These are phyloP conservation scores for Apiotrichum gamsii DNA, from an alignment of 1,284 basidiomycete species.

Conservation along the genomic window DNA sequence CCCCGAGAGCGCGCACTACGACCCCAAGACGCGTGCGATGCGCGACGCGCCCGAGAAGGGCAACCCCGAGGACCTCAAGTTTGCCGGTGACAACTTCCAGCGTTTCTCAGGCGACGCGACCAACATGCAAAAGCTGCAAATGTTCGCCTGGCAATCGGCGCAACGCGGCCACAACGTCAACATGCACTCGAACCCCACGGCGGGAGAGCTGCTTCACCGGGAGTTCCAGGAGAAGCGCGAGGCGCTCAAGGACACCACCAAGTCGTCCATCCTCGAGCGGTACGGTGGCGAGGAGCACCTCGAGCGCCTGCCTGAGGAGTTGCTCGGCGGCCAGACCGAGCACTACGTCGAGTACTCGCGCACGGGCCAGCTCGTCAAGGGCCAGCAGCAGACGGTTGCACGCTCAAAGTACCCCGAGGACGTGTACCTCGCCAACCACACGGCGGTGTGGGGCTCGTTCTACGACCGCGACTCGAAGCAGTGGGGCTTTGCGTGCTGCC, in stretches of 20 bases:
- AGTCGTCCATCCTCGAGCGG: slow-evolving; percentile 76
- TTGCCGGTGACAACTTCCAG: slow-evolving; percentile 94
- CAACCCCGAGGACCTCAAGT: slow-evolving; percentile 79
- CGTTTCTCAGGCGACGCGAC: slow-evolving; percentile 85
- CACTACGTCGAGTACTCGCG: slow-evolving; percentile 96
- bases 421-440: slow-evolving; percentile 92
- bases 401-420: slow-evolving; percentile 93
- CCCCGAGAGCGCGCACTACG: slow-evolving; percentile 93
- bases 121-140: slow-evolving; percentile 82
- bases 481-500: slow-evolving; percentile 97
- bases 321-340: slow-evolving; percentile 89
- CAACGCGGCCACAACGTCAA: slow-evolving; percentile 90
- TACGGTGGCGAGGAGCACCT: slow-evolving; percentile 96
- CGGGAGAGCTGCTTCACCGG: slow-evolving; percentile 83
- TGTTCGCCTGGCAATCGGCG: slow-evolving; percentile 96
- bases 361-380: slow-evolving; percentile 83
- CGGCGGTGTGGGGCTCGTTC: slow-evolving; percentile 92
- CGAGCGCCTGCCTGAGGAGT: slow-evolving; percentile 68
- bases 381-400: slow-evolving; percentile 76
- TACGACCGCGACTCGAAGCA: slow-evolving; percentile 63
- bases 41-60: slow-evolving; percentile 84
- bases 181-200: slow-evolving; percentile 91
- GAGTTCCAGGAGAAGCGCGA: slow-evolving; percentile 92
- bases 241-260: slow-evolving; percentile 75
- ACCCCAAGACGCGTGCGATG: slow-evolving; percentile 99